Conservation (phyloP, 2,329 filamentous ascomycete genomes). For the Aspergillus transmontanensis region DNA sequence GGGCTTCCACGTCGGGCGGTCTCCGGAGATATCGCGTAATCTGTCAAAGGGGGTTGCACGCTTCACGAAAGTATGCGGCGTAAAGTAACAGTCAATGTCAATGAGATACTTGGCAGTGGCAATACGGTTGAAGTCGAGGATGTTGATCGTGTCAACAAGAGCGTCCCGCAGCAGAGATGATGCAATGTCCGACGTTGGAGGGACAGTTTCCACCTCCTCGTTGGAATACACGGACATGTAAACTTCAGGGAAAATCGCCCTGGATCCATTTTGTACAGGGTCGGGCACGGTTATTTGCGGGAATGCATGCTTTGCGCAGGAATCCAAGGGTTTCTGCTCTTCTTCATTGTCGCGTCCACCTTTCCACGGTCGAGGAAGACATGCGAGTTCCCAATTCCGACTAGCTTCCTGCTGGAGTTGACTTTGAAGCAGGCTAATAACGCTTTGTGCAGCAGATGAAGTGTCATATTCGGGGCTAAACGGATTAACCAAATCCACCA, state of each 20-base stretch:
- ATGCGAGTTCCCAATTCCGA: conserved; percentile 73
- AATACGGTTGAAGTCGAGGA: conserved; percentile 89
- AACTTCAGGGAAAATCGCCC: conserved; percentile 84
- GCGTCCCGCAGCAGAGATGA: conserved; percentile 83
- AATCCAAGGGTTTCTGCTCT: conserved; percentile 61
- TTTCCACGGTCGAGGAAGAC: conserved; percentile 61
- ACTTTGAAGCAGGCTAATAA: conserved; percentile 80
- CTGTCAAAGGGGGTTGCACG: conserved; percentile 91
- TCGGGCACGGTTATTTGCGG: conserved; percentile 76
- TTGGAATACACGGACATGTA: conserved; percentile 90
- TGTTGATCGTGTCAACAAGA: conserved; percentile 89
- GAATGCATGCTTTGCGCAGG: conserved; percentile 71
- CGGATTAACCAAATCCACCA: conserved; percentile 84
- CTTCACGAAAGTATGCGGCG: conserved; percentile 86
- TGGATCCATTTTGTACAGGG: conserved; percentile 71
- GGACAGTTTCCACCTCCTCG: conserved; percentile 88
- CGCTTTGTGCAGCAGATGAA: conserved; percentile 66
- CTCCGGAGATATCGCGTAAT: conserved; percentile 66
- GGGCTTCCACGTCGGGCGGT: conserved; percentile 86
- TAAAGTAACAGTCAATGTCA: conserved; percentile 93
- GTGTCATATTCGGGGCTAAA: conserved; percentile 67
- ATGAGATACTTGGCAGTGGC: conserved; percentile 85
- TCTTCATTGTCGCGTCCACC: conserved; percentile 37
- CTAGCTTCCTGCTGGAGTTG: conserved; percentile 78
- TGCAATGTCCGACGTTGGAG: conserved; percentile 72